A percentile compares a stretch with the other conserved stretches of the same genome.
phyloP scores from a whole-genome alignment of 148 eudicot species.

The Heliamphora exappendiculata region DNA sequence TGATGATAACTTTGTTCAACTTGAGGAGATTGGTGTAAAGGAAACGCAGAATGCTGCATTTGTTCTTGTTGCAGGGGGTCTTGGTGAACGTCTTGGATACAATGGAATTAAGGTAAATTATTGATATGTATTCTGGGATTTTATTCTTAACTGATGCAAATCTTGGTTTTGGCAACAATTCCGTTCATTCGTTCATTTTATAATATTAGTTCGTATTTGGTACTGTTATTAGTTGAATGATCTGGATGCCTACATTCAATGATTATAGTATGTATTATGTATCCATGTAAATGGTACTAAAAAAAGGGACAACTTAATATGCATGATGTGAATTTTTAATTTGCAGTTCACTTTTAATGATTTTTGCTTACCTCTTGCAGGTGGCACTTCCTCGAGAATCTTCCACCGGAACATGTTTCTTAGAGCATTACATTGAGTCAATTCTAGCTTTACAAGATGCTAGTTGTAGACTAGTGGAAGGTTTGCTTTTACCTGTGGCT shows the following conservation, averaged over 20 bases:
- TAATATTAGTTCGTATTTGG: not conserved
- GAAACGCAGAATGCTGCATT: conserved; percentile 90
- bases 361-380: conserved; percentile 31
- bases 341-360: not conserved
- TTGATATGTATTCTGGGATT: not conserved
- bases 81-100: conserved; percentile 97
- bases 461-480: conserved; percentile 54
- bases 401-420: conserved; percentile 71
- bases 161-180: not conserved
- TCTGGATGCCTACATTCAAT: not conserved
- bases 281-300: not conserved
- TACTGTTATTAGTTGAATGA: not conserved
- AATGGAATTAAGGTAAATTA: conserved; percentile 84
- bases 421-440: conserved; percentile 84
- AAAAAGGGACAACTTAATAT: not conserved
- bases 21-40: conserved; percentile 72
- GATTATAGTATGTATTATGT: not conserved
- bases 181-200: not conserved
- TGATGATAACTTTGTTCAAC: conserved; percentile 66
- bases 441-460: conserved; percentile 85
- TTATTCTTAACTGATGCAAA: not conserved
- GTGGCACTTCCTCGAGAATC: conserved; percentile 90
- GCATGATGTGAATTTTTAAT: not conserved
- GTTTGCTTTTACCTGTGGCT: conserved; percentile 26
- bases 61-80: conserved; percentile 99